These are phyloP conservation scores for Macrocybe gigantea DNA, from an alignment of 768 basidiomycete genomes.

Conservation along the genomic window DNA sequence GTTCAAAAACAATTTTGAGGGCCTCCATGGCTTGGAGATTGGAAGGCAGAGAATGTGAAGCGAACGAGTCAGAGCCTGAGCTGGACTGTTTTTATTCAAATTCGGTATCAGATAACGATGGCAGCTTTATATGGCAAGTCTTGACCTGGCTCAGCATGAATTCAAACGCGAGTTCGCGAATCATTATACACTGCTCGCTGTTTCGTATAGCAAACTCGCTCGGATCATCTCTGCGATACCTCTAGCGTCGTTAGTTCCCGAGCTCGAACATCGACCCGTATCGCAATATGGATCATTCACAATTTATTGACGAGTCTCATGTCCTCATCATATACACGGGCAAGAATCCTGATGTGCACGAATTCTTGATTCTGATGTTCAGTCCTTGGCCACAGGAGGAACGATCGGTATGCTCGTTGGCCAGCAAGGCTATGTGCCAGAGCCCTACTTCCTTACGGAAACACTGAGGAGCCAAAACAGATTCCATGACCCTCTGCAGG, in stretches of 20 bases:
- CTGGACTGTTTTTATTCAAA: slow-evolving; percentile 12
- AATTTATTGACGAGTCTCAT: slow-evolving; percentile 58
- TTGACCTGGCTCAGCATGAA: no score
- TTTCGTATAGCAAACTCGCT: background rate
- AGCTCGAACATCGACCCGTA: background rate
- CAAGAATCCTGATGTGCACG: slow-evolving; percentile 2
- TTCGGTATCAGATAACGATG: background rate
- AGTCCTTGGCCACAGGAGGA: slow-evolving; percentile 39
- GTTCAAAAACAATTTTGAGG: slow-evolving; percentile 62
- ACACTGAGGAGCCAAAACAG: slow-evolving; percentile 77
- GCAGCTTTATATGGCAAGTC: no score
- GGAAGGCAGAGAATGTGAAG: slow-evolving; percentile 5
- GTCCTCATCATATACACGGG: slow-evolving; percentile 89
- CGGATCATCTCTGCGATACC: slow-evolving; percentile 7
- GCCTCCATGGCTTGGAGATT: slow-evolving; percentile 50
- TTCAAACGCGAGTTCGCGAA: no score
- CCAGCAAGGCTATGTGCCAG: slow-evolving; percentile 73
- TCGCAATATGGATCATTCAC: slow-evolving; percentile 42
- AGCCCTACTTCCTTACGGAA: slow-evolving; percentile 84
- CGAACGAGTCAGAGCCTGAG: slow-evolving; percentile 6
- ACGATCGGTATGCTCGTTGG: slow-evolving; percentile 88
- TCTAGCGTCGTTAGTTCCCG: slow-evolving; percentile 10
- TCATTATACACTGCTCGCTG: no score
- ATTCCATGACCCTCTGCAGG: slow-evolving; percentile 88
- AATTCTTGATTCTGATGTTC: background rate